Conservation (phyloP, 257 asterid species). For the Solanum etuberosum region DNA sequence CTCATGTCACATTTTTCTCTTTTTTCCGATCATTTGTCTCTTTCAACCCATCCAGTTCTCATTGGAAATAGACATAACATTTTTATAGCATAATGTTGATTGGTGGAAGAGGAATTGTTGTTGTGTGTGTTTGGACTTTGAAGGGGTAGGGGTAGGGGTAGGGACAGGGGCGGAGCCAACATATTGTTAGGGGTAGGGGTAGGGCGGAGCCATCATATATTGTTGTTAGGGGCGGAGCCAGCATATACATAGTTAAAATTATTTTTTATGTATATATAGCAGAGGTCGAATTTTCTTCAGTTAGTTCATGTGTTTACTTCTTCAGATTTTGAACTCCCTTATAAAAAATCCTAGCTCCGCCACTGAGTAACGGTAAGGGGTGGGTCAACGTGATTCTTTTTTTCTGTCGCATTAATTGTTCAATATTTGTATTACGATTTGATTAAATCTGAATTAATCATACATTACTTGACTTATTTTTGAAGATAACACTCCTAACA, state of each 20-base stretch:
- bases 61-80: not conserved
- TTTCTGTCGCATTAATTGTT: no score
- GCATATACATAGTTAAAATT: no score
- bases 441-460: no score
- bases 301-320: no score
- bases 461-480: not conserved
- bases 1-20: not conserved
- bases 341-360: no score
- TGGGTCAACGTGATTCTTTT: not conserved
- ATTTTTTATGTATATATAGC: no score
- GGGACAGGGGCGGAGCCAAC: not conserved
- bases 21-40: conserved; percentile 1
- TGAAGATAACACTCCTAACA: no score
- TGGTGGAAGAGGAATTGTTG: not conserved
- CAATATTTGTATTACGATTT: not conserved
- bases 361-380: not conserved
- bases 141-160: not conserved
- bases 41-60: conserved; percentile 2
- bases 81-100: not conserved
- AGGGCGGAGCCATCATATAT: no score
- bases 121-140: not conserved
- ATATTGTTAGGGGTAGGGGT: no score
- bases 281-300: no score
- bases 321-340: no score
- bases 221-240: no score